phyloP scores from a whole-genome alignment of 2,329 filamentous ascomycete genomes.

The Xylaria sp. region DNA sequence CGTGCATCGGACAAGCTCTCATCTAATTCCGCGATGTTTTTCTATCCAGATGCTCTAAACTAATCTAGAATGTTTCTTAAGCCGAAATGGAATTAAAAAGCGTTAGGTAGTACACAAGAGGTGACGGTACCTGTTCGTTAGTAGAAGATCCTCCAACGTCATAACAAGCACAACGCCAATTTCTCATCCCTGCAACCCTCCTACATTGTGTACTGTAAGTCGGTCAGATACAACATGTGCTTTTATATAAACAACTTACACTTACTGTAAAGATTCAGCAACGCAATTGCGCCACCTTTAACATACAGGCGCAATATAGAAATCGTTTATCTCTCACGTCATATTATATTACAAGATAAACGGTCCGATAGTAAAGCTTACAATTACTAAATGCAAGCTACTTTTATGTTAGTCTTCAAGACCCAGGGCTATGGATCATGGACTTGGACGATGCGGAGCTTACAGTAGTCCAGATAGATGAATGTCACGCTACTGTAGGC shows the following conservation, averaged over 20 bases:
- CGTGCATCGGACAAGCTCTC: neutral
- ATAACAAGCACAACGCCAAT: conserved; percentile 9
- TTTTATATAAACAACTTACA: neutral
- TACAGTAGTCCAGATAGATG: neutral
- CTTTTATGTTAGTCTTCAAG: neutral
- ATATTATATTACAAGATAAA: conserved; percentile 7
- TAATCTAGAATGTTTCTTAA: neutral
- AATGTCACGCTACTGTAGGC: conserved; percentile 12
- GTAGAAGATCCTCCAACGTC: conserved; percentile 30
- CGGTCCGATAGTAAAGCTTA: conserved; percentile 19
- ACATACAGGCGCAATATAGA: neutral
- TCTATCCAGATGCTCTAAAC: neutral
- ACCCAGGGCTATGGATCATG: conserved; percentile 35
- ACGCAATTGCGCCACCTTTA: neutral
- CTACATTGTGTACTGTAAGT: neutral
- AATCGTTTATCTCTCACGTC: neutral
- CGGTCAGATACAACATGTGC: conserved; percentile 1
- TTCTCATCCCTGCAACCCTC: conserved; percentile 10
- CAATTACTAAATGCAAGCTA: conserved; percentile 3
- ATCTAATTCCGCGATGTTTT: neutral
- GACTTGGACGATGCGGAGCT: conserved; percentile 16
- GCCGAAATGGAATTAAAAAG: neutral
- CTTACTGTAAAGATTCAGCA: neutral
- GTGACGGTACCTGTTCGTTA: neutral
- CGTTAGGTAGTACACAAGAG: neutral